Conservation (phyloP, 257 asterid genomes). For the Forsythia suspensa region DNA sequence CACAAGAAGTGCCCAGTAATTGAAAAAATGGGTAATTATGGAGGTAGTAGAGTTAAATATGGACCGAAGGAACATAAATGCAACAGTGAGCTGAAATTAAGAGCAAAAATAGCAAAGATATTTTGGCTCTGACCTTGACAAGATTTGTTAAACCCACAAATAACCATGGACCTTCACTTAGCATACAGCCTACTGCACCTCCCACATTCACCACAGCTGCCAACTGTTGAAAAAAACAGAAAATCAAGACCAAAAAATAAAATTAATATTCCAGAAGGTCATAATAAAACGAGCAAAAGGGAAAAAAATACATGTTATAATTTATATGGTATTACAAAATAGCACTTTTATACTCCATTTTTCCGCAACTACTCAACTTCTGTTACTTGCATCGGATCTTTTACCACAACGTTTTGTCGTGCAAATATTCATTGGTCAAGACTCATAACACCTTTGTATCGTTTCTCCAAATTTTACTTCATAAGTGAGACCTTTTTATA, state of each 20-base stretch:
- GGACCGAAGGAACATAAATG: background rate
- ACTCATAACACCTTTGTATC: background rate
- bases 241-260: constrained; percentile 9
- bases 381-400: background rate
- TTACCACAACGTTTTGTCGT: background rate
- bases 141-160: constrained; percentile 84
- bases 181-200: constrained; percentile 79
- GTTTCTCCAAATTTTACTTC: constrained; percentile 6
- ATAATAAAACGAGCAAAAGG: background rate
- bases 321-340: background rate
- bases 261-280: background rate
- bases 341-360: background rate
- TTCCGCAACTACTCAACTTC: background rate
- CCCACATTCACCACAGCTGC: constrained; percentile 65
- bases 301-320: background rate
- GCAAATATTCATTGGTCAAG: background rate
- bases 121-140: constrained; percentile 68
- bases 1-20: constrained; percentile 14
- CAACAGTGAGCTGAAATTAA: background rate
- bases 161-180: constrained; percentile 98
- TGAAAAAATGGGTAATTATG: background rate
- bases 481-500: background rate
- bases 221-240: constrained; percentile 42
- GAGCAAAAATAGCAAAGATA: background rate
- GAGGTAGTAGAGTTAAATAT: background rate